A percentile compares a stretch with the other conserved stretches of the same genome.
These are phyloP conservation scores for Tetraselmis chui DNA, from an alignment of 139 green algal genomes.

Conservation along the genomic window DNA sequence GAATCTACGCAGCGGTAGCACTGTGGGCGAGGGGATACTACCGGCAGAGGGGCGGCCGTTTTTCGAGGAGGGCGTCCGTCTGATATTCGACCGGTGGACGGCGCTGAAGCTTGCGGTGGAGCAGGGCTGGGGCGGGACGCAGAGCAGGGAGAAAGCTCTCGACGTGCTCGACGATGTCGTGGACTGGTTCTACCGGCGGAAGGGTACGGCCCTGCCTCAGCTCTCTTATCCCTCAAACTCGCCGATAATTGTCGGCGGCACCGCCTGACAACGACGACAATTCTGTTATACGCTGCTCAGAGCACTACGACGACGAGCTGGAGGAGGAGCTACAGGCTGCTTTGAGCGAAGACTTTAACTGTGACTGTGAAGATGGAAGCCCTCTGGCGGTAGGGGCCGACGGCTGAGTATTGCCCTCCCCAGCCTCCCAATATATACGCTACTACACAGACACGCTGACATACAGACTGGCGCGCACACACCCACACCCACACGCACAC, in stretches of 20 bases:
- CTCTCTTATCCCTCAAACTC: not conserved
- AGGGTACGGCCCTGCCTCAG: slow-evolving; percentile 46
- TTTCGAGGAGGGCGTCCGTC: slow-evolving; percentile 67
- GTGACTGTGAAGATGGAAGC: slow-evolving; percentile 63
- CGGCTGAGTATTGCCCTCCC: slow-evolving; percentile 18
- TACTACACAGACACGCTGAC: not conserved
- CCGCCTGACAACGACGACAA: not conserved
- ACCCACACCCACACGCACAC: not conserved
- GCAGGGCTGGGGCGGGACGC: slow-evolving; percentile 77
- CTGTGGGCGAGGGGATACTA: slow-evolving; percentile 30
- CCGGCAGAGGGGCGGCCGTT: slow-evolving; percentile 13
- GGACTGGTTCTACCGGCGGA: slow-evolving; percentile 76
- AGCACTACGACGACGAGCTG: slow-evolving; percentile 68
- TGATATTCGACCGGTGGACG: slow-evolving; percentile 76
- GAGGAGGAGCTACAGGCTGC: slow-evolving; percentile 58
- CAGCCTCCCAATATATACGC: not conserved
- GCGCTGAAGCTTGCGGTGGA: slow-evolving; percentile 79
- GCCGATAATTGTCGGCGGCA: not conserved
- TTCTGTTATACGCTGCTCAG: slow-evolving; percentile 28
- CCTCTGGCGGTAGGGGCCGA: slow-evolving; percentile 44
- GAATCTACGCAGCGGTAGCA: slow-evolving; percentile 44
- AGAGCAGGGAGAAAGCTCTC: slow-evolving; percentile 66
- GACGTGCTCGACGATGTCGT: slow-evolving; percentile 61
- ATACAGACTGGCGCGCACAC: not conserved
- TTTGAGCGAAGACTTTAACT: slow-evolving; percentile 64